phyloP scores from a whole-genome alignment of 2,329 filamentous ascomycete species.

The Ascocoryne sarcoides region DNA sequence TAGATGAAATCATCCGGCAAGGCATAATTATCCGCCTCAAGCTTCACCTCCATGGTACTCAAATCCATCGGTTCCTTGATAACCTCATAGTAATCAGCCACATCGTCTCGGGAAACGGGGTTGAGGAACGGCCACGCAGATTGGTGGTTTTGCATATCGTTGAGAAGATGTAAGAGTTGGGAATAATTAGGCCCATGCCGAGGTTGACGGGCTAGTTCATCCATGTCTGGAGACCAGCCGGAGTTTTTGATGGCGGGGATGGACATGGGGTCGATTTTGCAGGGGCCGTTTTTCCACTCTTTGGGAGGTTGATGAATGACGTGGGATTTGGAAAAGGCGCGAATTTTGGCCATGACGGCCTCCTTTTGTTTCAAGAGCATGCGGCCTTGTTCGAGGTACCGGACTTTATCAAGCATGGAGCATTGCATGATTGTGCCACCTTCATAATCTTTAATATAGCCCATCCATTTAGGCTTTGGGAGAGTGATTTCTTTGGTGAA shows the following conservation, averaged over 20 bases:
- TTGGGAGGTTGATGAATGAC: constrained; percentile 77
- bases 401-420: constrained; percentile 88
- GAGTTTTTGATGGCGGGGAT: constrained; percentile 85
- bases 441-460: constrained; percentile 99
- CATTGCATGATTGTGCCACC: constrained; percentile 99
- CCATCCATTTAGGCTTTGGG: constrained; percentile 90
- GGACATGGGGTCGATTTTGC: constrained; percentile 72
- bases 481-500: constrained; percentile 98
- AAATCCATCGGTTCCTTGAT: constrained; percentile 98
- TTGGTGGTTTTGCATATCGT: constrained; percentile 89
- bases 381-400: constrained; percentile 84
- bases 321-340: constrained; percentile 82
- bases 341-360: constrained; percentile 87
- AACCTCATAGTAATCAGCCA: constrained; percentile 97
- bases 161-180: constrained; percentile 83
- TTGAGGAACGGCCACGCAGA: constrained; percentile 91
- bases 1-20: constrained; percentile 87
- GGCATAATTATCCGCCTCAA: constrained; percentile 86
- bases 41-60: constrained; percentile 88
- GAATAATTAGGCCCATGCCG: constrained; percentile 96
- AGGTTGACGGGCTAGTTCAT: constrained; percentile 87
- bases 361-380: constrained; percentile 98
- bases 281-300: constrained; percentile 71
- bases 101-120: constrained; percentile 90
- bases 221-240: constrained; percentile 97